Evolutionary conservation across 176 grass and related monocot genomes (phyloP), one percentile per base, ranked within the genome.

Genomic region (Tillandsia leiboldiana): DNA sequence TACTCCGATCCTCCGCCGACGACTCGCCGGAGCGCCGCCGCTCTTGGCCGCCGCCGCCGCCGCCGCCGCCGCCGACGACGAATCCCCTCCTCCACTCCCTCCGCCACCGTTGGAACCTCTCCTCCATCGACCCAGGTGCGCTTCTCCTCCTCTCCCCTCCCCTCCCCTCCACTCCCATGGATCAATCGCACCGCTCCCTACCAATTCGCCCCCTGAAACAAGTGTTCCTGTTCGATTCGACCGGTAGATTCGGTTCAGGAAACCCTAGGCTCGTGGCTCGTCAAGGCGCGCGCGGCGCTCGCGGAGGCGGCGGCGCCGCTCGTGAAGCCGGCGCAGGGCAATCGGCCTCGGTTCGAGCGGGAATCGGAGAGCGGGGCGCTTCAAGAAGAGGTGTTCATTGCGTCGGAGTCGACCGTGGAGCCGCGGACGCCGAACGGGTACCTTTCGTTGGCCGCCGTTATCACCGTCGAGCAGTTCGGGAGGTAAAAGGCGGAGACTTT

Each of bases 381-480:
- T 42, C 33, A 87, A 61, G 83, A 97, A 72, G 93, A 73, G 62
- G 22, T 77, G 18, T 83, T 87, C 27, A 62, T 66, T 11, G 82
- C 81, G 72, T 83, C 84, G 12, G 89, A 97, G 72, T 51, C 92
- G 71, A 97, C 89, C 51, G 77, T 97, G 22, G 84, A 97, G 2
- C 70, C 69, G 8, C 79, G 29, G 84, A 82, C 91, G 13, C 29
- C 79, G 10, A 58, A 68, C 53, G 89, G 82, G 2, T 78, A 62
- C 78, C 86, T 97, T 63, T 92, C 94, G 64, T 53, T 86, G 53
- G 89, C 86, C 18, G 84, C 94, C 26, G 72, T 87, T 18, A 82
- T 97, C 64, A 59, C 86, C 79, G 77, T 97, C 61, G 94, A 97
- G 77, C 94, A 92, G 80, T 97, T 97, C 12, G 84, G 77, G 33